These are phyloP conservation scores for Chamaecyparis obtusa DNA, from an alignment of 75 land plant genomes.

Conservation along the genomic window DNA sequence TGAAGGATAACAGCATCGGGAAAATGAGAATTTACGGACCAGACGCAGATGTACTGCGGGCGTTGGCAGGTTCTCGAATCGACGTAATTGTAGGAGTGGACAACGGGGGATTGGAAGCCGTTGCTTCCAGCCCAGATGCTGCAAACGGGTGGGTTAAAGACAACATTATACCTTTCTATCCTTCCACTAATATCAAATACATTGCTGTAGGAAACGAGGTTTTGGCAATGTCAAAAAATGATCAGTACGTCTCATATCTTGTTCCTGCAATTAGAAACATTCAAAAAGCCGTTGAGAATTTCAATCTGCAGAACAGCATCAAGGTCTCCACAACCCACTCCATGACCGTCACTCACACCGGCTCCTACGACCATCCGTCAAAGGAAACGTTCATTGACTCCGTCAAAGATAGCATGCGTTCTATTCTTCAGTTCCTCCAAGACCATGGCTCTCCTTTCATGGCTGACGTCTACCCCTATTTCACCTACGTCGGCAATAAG, in stretches of 20 bases:
- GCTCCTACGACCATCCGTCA: constrained; percentile 28
- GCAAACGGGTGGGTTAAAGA: constrained; percentile 35
- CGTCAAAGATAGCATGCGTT: constrained; percentile 7
- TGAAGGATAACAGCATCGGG: constrained; percentile 26
- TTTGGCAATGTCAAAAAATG: neutral
- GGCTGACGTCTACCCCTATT: constrained; percentile 54
- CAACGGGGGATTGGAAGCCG: constrained; percentile 21
- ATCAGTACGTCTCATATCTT: neutral
- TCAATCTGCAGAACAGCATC: constrained; percentile 29
- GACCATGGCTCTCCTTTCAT: constrained; percentile 30
- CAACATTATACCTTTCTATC: constrained; percentile 22
- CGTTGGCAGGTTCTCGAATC: constrained; percentile 21
- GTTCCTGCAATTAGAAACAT: constrained; percentile 36
- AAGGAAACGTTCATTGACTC: neutral
- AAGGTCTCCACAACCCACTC: constrained; percentile 36
- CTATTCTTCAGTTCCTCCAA: constrained; percentile 40
- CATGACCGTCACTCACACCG: constrained; percentile 1
- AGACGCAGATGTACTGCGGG: constrained; percentile 11
- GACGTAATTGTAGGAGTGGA: constrained; percentile 20
- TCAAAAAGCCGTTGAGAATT: constrained; percentile 20
- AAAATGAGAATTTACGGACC: constrained; percentile 33
- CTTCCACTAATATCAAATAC: constrained; percentile 22
- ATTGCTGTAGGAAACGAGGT: constrained; percentile 30
- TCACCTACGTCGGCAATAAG: constrained; percentile 21
- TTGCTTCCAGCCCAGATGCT: constrained; percentile 23